phyloP scores from a whole-genome alignment of 495 filamentous ascomycete species.

The Neurospora sp. region DNA sequence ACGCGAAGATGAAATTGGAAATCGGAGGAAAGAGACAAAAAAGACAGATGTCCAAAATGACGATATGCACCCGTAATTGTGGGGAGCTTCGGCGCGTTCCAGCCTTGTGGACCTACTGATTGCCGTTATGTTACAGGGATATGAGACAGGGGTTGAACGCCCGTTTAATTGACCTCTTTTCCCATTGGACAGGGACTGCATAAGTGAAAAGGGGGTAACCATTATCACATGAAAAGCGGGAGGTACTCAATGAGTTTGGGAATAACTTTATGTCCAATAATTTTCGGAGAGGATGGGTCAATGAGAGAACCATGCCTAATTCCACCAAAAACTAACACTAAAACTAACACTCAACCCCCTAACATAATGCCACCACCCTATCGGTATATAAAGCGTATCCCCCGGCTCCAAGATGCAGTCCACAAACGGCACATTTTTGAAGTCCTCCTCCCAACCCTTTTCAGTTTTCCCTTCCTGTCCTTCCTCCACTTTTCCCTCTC shows the following conservation, averaged over 20 bases:
- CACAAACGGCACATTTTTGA: conserved; percentile 54
- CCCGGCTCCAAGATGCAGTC: conserved; percentile 74
- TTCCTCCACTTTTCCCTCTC: conserved; percentile 2
- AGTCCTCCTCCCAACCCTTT: conserved; percentile 52
- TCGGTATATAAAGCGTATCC: conserved; percentile 82
- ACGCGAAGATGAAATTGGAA: background rate
- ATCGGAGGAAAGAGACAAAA: background rate
- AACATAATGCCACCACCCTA: conserved; percentile 99
- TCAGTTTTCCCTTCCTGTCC: conserved; percentile 26
- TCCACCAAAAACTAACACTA: conserved; percentile 99
- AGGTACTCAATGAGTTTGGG: too few species aligned
- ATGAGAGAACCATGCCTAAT: conserved; percentile 11
- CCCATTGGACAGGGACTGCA: background rate
- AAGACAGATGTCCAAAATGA: conserved; percentile 14
- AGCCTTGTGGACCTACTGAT: background rate
- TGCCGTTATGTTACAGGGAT: background rate
- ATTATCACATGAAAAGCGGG: background rate
- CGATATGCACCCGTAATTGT: background rate
- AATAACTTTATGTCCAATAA: too few species aligned
- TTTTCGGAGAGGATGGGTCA: too few species aligned
- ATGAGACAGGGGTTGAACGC: background rate
- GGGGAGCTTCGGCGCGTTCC: background rate
- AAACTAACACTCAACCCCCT: conserved; percentile 75
- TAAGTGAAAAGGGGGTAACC: background rate
- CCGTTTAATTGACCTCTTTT: background rate